Evolutionary conservation across 116 monocot genomes (phyloP), one percentile per base, ranked within the genome.

Genomic region (Zostera marina): DNA sequence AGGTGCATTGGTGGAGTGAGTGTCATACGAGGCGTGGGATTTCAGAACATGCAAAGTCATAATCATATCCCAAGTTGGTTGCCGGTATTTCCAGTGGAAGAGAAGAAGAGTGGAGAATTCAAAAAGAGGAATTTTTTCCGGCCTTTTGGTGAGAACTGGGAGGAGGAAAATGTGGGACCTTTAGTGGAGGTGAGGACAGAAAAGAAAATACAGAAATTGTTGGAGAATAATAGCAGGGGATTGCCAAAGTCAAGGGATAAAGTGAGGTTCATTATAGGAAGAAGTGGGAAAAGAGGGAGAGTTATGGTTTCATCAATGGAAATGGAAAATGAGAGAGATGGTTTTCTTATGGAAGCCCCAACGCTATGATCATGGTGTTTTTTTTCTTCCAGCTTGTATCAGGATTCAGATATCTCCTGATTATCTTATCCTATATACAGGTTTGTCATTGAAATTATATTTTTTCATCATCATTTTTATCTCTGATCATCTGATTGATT

Each of bases 21-120:
- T 11, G 14, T 9, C 15, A 46, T 2, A n/a, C 0, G 1, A n/a
- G 7, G 12, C 8, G 13, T 26, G 47, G 80, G 72, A 42, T 80
- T 83, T n/a, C n/a, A n/a, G n/a, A n/a, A n/a, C n/a, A n/a, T n/a
- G n/a, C n/a, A n/a, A n/a, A n/a, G n/a, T n/a, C n/a, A n/a, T n/a
- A 20, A 53, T 55, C 81, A 84, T 72, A 73, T 93, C 62, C 87
- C 93, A 19, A 56, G 59, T 55, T 93, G 93, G 93, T 32, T 93
- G 70, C 93, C 93, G 57, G 60, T 74, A 61, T 84, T 84, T 53
- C 84, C 93, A 1, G 70, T 64, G 52, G 45, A 42, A 15, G 14
- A 41, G 9, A 20, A 41, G 41, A 22, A 44, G 59, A 59, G 43
- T 41, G 42, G 1, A 41, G 41, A 14, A 7, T 11, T 15, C 7